Conservation (phyloP, 768 basidiomycete genomes). For the Coprinopsis sp. region DNA sequence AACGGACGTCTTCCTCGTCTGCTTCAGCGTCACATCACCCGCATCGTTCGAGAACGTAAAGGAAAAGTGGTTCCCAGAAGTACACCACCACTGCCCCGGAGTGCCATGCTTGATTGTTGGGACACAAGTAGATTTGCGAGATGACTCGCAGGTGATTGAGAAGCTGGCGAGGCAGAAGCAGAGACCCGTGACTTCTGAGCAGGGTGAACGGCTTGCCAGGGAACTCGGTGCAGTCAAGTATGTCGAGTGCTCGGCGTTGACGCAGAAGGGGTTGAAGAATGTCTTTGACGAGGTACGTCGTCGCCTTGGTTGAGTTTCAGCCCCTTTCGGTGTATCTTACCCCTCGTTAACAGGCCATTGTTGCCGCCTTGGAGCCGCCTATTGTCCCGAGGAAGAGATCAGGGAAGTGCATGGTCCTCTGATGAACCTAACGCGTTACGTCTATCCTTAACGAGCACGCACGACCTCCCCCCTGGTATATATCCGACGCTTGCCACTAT, state of each 20-base stretch:
- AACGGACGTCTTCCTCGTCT: conserved; percentile 99
- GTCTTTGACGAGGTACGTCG: conserved; percentile 97
- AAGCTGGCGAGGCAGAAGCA: conserved; percentile 97
- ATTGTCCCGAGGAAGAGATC: conserved; percentile 79
- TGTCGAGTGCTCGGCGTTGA: conserved; percentile 98
- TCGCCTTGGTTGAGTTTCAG: conserved; percentile 6
- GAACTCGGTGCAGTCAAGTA: conserved; percentile 99
- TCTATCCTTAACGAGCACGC: conserved; percentile 31
- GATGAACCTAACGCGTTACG: conserved; percentile 29
- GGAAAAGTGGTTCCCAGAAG: conserved; percentile 99
- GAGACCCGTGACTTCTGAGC: conserved; percentile 80
- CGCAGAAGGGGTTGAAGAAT: conserved; percentile 99
- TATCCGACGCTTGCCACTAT: conserved; percentile 38
- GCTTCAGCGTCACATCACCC: conserved; percentile 97
- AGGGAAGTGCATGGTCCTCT: conserved; percentile 82
- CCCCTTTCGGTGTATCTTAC: conserved; percentile 7
- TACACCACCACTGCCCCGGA: conserved; percentile 98
- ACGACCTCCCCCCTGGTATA: conserved; percentile 41
- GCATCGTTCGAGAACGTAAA: conserved; percentile 99
- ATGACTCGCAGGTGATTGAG: conserved; percentile 89
- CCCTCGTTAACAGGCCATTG: conserved; percentile 72
- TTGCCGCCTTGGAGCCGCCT: conserved; percentile 96
- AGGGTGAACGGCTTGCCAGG: conserved; percentile 92
- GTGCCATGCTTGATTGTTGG: conserved; percentile 99
- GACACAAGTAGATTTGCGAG: conserved; percentile 95